Conservation (phyloP, 1,284 basidiomycete species). For the Cutaneotrichosporon mucoides region DNA sequence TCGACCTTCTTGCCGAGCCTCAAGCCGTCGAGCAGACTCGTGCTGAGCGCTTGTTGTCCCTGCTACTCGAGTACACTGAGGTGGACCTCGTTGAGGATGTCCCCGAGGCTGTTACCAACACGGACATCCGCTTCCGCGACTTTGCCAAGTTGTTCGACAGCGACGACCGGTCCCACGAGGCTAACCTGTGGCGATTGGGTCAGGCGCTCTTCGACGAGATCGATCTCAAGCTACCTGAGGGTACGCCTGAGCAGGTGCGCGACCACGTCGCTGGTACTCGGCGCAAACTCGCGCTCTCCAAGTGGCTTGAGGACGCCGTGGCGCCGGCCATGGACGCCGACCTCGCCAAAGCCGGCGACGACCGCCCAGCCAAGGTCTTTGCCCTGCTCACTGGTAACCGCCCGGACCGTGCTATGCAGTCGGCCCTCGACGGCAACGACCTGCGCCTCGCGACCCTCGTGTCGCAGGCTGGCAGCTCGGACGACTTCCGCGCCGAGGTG, state of each 20-base stretch:
- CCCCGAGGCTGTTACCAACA: slow-evolving; percentile 59
- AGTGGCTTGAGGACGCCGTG: slow-evolving; percentile 79
- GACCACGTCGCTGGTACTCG: slow-evolving; percentile 55
- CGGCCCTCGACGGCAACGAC: slow-evolving; percentile 71
- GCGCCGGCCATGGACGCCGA: slow-evolving; percentile 69
- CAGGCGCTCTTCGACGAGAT: slow-evolving; percentile 83
- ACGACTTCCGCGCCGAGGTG: slow-evolving; percentile 70
- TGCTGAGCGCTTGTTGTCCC: slow-evolving; percentile 66
- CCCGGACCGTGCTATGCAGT: slow-evolving; percentile 72
- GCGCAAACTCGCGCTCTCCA: slow-evolving; percentile 74
- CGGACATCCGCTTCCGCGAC: slow-evolving; percentile 69
- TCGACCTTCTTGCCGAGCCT: slow-evolving; percentile 27
- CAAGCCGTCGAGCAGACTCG: slow-evolving; percentile 51
- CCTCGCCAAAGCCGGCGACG: slow-evolving; percentile 55
- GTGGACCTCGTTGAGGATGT: slow-evolving; percentile 58
- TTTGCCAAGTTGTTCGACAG: slow-evolving; percentile 70
- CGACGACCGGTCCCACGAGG: slow-evolving; percentile 70
- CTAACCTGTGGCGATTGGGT: slow-evolving; percentile 79
- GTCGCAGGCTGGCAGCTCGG: slow-evolving; percentile 79
- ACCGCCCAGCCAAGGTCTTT: slow-evolving; percentile 61
- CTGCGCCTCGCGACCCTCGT: slow-evolving; percentile 87
- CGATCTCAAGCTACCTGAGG: slow-evolving; percentile 62
- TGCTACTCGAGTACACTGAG: slow-evolving; percentile 72
- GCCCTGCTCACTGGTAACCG: slow-evolving; percentile 82
- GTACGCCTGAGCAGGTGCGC: slow-evolving; percentile 57